These are phyloP conservation scores for Scedosporium apiospermum DNA, from an alignment of 2,329 filamentous ascomycete species.

Conservation along the genomic window DNA sequence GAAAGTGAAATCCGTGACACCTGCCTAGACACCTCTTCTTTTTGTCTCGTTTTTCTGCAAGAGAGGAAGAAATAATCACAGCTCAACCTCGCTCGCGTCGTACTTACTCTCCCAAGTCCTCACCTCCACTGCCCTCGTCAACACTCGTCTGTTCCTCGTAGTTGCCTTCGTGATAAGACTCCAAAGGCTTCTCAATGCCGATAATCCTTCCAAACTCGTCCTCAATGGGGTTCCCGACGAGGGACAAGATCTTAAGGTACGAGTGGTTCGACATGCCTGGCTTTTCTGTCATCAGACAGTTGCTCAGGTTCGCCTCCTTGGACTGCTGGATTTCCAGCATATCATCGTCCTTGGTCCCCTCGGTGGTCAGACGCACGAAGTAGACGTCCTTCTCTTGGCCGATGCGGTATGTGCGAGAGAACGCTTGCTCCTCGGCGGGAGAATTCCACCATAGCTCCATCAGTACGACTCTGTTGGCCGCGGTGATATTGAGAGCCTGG, in stretches of 20 bases:
- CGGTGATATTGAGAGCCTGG: slow-evolving; percentile 28
- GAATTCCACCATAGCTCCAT: slow-evolving; percentile 55
- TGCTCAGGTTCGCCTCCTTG: slow-evolving; percentile 39
- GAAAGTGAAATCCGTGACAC: too few species aligned
- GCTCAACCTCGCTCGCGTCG: too few species aligned
- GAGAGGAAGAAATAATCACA: too few species aligned
- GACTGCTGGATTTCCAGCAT: slow-evolving; percentile 44
- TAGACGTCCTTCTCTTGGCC: slow-evolving; percentile 53
- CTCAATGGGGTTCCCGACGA: background rate
- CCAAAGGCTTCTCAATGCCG: background rate
- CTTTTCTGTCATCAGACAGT: slow-evolving; percentile 12
- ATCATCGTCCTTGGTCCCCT: slow-evolving; percentile 46
- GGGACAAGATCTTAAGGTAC: background rate
- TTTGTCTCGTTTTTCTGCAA: too few species aligned
- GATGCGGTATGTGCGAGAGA: slow-evolving; percentile 51
- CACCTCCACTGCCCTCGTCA: too few species aligned
- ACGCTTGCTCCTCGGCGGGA: slow-evolving; percentile 51
- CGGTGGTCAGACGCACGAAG: slow-evolving; percentile 47
- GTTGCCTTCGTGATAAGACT: background rate
- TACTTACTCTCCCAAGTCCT: too few species aligned
- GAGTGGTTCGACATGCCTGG: background rate
- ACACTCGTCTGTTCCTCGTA: background rate
- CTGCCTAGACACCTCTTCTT: too few species aligned
- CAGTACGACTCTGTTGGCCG: slow-evolving; percentile 43
- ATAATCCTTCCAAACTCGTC: background rate